These are phyloP conservation scores for Trypanosoma vivax DNA, from an alignment of 208 protist genomes.

Conservation along the genomic window DNA sequence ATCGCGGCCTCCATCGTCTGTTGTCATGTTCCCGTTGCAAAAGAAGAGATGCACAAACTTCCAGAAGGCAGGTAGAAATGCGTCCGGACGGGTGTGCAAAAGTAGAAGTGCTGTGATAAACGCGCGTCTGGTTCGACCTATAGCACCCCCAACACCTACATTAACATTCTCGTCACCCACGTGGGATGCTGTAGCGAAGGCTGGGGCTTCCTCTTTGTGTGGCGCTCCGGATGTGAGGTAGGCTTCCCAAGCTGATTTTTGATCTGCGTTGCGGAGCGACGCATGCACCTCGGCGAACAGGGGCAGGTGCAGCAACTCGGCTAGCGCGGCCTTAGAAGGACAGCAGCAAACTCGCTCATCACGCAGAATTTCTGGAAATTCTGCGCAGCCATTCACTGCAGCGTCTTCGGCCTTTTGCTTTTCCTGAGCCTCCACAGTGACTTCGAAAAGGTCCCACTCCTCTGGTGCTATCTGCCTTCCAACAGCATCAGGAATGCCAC, in stretches of 20 bases:
- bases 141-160: background rate
- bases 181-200: conserved; percentile 35
- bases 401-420: background rate
- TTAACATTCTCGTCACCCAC: conserved; percentile 2
- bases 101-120: conserved; percentile 62
- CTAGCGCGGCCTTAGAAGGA: conserved; percentile 25
- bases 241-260: conserved; percentile 33
- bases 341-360: conserved; percentile 10
- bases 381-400: background rate
- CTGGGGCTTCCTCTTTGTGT: conserved; percentile 24
- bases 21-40: conserved; percentile 23
- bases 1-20: background rate
- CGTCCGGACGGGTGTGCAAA: conserved; percentile 70
- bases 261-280: conserved; percentile 32
- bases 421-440: conserved; percentile 13
- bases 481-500: conserved; percentile 36
- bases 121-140: conserved; percentile 29
- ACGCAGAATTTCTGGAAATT: conserved; percentile 12
- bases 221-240: conserved; percentile 47
- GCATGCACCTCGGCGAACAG: conserved; percentile 60
- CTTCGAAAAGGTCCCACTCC: conserved; percentile 66
- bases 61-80: conserved; percentile 53
- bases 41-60: conserved; percentile 63
- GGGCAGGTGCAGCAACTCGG: conserved; percentile 36
- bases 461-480: conserved; percentile 30